Percentiles rank a stretch among this genome's conserved stretches.
Evolutionary conservation across 139 green algal species (phyloP).

Genomic region (Nannochloris sp.): DNA sequence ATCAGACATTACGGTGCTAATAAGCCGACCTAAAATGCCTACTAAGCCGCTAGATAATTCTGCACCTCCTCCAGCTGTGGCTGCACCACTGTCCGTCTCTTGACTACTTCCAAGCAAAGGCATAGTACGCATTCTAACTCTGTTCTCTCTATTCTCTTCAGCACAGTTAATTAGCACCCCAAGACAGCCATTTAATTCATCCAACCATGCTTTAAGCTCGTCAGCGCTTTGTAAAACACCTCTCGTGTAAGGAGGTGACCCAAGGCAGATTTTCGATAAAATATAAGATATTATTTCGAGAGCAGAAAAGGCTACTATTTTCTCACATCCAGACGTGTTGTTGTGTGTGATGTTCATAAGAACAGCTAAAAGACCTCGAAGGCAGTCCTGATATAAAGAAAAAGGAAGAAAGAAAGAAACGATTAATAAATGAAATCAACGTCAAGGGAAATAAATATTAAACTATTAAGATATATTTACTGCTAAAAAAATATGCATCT

Average conservation of each 20-base stretch:
- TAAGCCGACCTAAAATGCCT: neutral
- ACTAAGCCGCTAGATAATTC: too few relatives aligned
- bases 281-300: conserved; percentile 8
- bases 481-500: neutral
- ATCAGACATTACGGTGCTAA: neutral
- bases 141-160: neutral
- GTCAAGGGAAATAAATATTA: neutral
- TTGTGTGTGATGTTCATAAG: conserved; percentile 71
- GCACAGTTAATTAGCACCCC: conserved; percentile 67
- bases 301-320: conserved; percentile 26
- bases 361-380: conserved; percentile 40
- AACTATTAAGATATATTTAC: conserved; percentile 8
- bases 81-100: neutral
- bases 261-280: neutral
- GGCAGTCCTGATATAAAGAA: conserved; percentile 18
- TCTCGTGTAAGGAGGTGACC: neutral
- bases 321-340: conserved; percentile 35
- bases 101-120: neutral
- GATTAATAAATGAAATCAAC: too few relatives aligned
- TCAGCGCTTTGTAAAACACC: neutral
- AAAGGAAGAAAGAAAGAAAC: neutral
- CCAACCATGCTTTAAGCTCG: conserved; percentile 19
- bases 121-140: neutral
- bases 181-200: conserved; percentile 34
- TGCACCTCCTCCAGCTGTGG: too few relatives aligned